Conservation (phyloP, 805 yeast species). For the Nakazawaea wickerhamii region DNA sequence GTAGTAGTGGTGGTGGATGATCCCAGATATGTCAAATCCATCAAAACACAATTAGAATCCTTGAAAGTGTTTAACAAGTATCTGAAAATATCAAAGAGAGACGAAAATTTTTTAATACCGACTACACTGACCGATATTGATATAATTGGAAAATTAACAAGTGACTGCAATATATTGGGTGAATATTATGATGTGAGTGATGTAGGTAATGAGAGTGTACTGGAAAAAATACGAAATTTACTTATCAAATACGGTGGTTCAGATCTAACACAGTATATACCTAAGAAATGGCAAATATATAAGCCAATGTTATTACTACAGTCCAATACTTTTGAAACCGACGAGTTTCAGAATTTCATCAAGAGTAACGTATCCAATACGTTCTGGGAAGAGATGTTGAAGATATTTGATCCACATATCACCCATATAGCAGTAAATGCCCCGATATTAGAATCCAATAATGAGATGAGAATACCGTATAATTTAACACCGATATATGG, state of each 20-base stretch:
- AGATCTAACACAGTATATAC: constrained; percentile 22
- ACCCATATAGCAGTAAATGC: constrained; percentile 69
- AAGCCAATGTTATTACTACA: constrained; percentile 63
- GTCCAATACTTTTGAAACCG: constrained; percentile 38
- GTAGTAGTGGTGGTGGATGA: constrained; percentile 6
- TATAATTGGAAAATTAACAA: too few relatives aligned
- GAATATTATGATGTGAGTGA: neutral
- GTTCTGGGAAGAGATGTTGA: constrained; percentile 17
- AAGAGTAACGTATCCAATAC: constrained; percentile 16
- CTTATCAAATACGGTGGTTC: neutral
- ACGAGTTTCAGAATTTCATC: constrained; percentile 26
- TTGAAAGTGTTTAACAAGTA: constrained; percentile 6
- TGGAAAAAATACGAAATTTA: neutral
- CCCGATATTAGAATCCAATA: constrained; percentile 43
- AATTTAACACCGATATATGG: constrained; percentile 58
- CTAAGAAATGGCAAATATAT: constrained; percentile 57
- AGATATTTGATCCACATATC: constrained; percentile 16
- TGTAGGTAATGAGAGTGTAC: neutral
- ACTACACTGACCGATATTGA: neutral
- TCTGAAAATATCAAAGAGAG: constrained; percentile 1
- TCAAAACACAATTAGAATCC: constrained; percentile 12
- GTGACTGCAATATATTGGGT: too few relatives aligned
- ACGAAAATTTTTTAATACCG: neutral
- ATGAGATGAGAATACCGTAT: constrained; percentile 51
- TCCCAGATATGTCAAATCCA: constrained; percentile 2